These are phyloP conservation scores for Colletotrichum sp. DNA, from an alignment of 2,329 filamentous ascomycete genomes.

Conservation along the genomic window DNA sequence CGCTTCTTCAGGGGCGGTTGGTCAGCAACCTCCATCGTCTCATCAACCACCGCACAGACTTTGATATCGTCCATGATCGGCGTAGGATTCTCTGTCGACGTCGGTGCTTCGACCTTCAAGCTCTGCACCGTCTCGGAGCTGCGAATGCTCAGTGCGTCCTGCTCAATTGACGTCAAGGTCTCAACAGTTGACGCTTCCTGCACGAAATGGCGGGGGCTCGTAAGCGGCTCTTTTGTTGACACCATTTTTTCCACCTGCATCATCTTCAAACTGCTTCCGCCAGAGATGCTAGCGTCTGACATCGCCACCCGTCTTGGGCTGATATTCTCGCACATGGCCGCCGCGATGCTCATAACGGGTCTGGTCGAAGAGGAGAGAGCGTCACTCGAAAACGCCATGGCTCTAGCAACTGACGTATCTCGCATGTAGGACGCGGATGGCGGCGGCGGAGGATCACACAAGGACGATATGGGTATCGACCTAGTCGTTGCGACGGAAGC, in stretches of 20 bases:
- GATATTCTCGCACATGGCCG: not conserved
- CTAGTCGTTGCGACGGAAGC: not conserved
- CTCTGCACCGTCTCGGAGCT: slow-evolving; percentile 6
- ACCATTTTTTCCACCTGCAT: not conserved
- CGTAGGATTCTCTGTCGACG: slow-evolving; percentile 8
- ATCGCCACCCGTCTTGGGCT: not conserved
- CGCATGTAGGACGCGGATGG: not conserved
- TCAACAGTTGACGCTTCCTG: not conserved
- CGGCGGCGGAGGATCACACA: slow-evolving; percentile 16
- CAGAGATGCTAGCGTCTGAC: not conserved
- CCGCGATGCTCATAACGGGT: slow-evolving; percentile 15
- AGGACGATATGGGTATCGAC: slow-evolving; percentile 15
- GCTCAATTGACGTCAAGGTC: slow-evolving; percentile 8
- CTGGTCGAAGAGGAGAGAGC: not conserved
- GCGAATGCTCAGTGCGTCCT: not conserved
- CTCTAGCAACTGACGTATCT: not conserved
- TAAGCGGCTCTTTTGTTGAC: not conserved
- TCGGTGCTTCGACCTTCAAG: not conserved
- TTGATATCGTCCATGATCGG: not conserved
- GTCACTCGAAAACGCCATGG: not conserved
- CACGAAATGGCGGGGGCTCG: not conserved
- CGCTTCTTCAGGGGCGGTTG: slow-evolving; percentile 29
- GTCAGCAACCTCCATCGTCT: slow-evolving; percentile 5
- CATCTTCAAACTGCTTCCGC: not conserved
- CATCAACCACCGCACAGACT: slow-evolving; percentile 16